phyloP scores from a whole-genome alignment of 495 filamentous ascomycete genomes.

The Lasiosphaeriaceae sp. region DNA sequence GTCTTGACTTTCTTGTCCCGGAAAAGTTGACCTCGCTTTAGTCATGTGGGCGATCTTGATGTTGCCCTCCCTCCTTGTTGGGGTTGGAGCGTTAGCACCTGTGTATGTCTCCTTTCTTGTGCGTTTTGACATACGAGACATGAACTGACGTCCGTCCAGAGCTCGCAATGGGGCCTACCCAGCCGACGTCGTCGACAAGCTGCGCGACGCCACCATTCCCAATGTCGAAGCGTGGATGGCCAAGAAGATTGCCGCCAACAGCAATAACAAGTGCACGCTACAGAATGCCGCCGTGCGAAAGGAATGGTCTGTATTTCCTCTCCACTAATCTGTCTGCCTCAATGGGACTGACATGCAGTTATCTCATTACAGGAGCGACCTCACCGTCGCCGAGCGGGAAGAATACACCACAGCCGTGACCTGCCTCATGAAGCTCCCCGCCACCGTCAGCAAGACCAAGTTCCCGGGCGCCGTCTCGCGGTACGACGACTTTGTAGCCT shows the following conservation, averaged over 20 bases:
- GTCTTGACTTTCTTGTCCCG: too few relatives aligned
- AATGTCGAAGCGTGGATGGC: constrained; percentile 32
- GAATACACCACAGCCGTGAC: constrained; percentile 47
- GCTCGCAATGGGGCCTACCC: constrained; percentile 33
- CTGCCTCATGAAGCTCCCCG: constrained; percentile 44
- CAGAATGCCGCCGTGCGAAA: constrained; percentile 44
- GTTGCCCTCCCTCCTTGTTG: too few relatives aligned
- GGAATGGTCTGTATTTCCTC: constrained; percentile 40
- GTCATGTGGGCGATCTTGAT: too few relatives aligned
- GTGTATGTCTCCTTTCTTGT: too few relatives aligned
- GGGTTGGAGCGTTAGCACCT: too few relatives aligned
- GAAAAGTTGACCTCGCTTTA: too few relatives aligned
- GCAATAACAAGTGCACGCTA: constrained; percentile 43
- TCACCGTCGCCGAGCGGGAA: constrained; percentile 44
- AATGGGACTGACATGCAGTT: neutral
- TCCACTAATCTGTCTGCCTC: neutral
- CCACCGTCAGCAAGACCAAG: constrained; percentile 33
- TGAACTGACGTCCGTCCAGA: constrained; percentile 8
- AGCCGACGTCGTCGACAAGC: constrained; percentile 35
- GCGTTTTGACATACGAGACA: too few relatives aligned
- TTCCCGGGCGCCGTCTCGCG: constrained; percentile 49
- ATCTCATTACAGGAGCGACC: constrained; percentile 40
- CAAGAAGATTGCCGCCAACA: constrained; percentile 32
- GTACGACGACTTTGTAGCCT: constrained; percentile 54
- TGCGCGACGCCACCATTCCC: constrained; percentile 34